These are phyloP conservation scores for Podospora appendiculata DNA, from an alignment of 495 filamentous ascomycete genomes.

Conservation along the genomic window DNA sequence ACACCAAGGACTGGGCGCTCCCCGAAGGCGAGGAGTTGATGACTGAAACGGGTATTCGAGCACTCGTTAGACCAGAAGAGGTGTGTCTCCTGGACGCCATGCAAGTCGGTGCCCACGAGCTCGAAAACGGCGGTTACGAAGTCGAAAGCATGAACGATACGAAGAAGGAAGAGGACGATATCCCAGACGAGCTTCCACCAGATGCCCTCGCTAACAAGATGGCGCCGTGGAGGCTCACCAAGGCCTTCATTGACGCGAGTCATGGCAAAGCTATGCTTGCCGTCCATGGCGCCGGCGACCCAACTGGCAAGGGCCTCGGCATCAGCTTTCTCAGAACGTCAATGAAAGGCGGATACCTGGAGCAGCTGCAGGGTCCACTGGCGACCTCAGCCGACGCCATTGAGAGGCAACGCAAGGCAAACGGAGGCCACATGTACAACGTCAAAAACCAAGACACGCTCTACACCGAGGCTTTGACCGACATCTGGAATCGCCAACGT, in stretches of 20 bases:
- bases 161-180: constrained; percentile 39
- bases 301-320: constrained; percentile 86
- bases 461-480: constrained; percentile 80
- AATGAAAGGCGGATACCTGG: constrained; percentile 97
- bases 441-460: constrained; percentile 82
- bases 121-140: constrained; percentile 69
- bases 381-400: constrained; percentile 69
- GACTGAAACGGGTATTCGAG: constrained; percentile 66
- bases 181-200: constrained; percentile 55
- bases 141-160: constrained; percentile 61
- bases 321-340: constrained; percentile 94
- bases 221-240: constrained; percentile 89
- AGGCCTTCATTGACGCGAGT: constrained; percentile 90
- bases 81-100: constrained; percentile 91
- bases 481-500: constrained; percentile 86
- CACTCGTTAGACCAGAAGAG: constrained; percentile 90
- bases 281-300: constrained; percentile 89
- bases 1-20: constrained; percentile 77
- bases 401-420: constrained; percentile 68
- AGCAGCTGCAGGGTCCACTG: constrained; percentile 76
- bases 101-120: constrained; percentile 84
- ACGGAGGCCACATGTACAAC: constrained; percentile 94
- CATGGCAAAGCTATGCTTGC: constrained; percentile 95
- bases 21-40: constrained; percentile 60
- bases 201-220: constrained; percentile 57